Conservation (phyloP, 2,329 filamentous ascomycete species). For the Parastagonospora avenae region DNA sequence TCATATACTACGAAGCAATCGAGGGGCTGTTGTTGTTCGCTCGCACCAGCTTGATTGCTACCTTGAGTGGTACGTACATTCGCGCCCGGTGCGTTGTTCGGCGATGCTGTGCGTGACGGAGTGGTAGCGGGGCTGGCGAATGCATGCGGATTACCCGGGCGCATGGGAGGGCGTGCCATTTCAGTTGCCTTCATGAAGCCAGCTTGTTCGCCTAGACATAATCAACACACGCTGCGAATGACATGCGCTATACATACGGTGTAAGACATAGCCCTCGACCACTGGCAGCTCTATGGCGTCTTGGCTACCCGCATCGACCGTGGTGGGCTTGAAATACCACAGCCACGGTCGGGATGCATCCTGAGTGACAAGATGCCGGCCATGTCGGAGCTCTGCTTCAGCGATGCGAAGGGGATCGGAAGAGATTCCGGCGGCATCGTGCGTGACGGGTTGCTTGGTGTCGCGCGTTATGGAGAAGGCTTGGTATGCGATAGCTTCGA, state of each 20-base stretch:
- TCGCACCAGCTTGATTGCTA: constrained; percentile 12
- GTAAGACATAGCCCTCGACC: constrained; percentile 36
- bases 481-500: constrained; percentile 45
- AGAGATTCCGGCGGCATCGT: constrained; percentile 18
- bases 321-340: constrained; percentile 41
- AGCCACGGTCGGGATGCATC: constrained; percentile 40
- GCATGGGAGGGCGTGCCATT: constrained; percentile 36
- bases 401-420: constrained; percentile 37
- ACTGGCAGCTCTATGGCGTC: constrained; percentile 27
- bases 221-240: constrained; percentile 21
- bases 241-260: constrained; percentile 26
- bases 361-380: constrained; percentile 34
- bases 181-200: constrained; percentile 43
- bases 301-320: constrained; percentile 28
- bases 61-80: constrained; percentile 23
- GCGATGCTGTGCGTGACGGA: constrained; percentile 21
- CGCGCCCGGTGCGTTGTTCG: constrained; percentile 24
- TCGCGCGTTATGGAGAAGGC: constrained; percentile 39
- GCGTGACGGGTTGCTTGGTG: constrained; percentile 18
- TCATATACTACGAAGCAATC: constrained; percentile 45
- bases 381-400: constrained; percentile 36
- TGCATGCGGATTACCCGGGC: constrained; percentile 25
- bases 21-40: constrained; percentile 27
- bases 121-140: constrained; percentile 22
- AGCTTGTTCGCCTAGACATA: constrained; percentile 33